A percentile compares a stretch with the other conserved stretches of the same genome.
These are phyloP conservation scores for Penicillium sp. DNA, from an alignment of 2,329 filamentous ascomycete species.

Conservation along the genomic window DNA sequence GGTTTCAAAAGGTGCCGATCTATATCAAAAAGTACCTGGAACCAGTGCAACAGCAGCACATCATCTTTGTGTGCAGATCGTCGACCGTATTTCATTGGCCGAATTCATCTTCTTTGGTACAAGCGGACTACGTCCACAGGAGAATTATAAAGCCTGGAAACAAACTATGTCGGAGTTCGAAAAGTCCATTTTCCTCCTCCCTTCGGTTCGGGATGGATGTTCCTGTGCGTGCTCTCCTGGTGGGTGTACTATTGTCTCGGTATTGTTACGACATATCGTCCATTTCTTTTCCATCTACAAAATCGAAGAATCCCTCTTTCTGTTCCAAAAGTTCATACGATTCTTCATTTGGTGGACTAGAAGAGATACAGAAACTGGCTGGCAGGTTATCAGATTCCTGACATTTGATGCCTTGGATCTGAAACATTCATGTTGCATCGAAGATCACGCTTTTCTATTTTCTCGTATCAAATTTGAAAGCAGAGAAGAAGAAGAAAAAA, in stretches of 20 bases:
- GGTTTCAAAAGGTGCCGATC: background rate
- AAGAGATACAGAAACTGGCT: background rate
- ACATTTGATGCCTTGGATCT: conserved; percentile 9
- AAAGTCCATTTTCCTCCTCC: background rate
- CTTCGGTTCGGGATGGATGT: background rate
- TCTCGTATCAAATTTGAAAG: background rate
- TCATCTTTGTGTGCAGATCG: background rate
- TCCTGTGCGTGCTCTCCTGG: conserved; percentile 1
- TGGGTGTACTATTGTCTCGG: conserved; percentile 3
- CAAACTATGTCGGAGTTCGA: background rate
- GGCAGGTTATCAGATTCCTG: background rate
- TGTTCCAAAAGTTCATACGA: background rate
- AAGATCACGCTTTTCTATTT: too few species aligned
- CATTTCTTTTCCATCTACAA: accelerated
- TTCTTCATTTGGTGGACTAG: background rate
- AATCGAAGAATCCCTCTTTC: background rate
- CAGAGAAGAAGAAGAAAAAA: background rate
- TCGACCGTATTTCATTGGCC: too few species aligned
- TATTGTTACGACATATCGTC: background rate
- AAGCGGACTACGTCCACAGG: too few species aligned
- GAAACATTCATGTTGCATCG: conserved; percentile 5
- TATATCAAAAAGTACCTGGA: background rate
- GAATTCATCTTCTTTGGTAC: too few species aligned
- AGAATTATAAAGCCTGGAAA: too few species aligned
- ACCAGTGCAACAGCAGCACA: background rate